Base-by-base conservation (phyloP, 139 green algal species). In the Mychonastes homosphaera region DNA sequence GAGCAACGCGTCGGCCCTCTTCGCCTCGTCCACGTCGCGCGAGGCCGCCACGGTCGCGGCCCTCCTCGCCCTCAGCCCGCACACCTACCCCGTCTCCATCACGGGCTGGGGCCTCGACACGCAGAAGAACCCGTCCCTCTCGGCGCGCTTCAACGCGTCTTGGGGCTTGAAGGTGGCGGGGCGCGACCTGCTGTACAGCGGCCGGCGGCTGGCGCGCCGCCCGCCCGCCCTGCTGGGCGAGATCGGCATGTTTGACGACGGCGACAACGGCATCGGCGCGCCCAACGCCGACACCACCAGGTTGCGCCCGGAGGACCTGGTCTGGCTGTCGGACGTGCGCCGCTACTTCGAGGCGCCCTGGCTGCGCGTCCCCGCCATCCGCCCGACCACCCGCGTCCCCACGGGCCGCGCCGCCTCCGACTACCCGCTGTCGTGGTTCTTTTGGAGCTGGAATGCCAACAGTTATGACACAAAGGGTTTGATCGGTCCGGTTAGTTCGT, bases 381-480 rank as follows among this genome's bases (percentile, higher is more conserved):
- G 60, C 60, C 50, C 1, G 38, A 21, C 27, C n/a, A n/a, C n/a
- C n/a, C n/a, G n/a, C n/a, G n/a, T n/a, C n/a, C n/a, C n/a, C n/a
- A n/a, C n/a, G n/a, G n/a, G n/a, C n/a, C n/a, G n/a, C n/a, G n/a
- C n/a, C n/a, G n/a, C n/a, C n/a, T n/a, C n/a, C n/a, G n/a, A n/a
- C n/a, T n/a, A n/a, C n/a, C n/a, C n/a, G n/a, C n/a, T n/a, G n/a
- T n/a, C n/a, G n/a, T 67, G 60, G 48, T 60, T 59, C 50, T 60
- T 19, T 27, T 60, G 48, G 60, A 49, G 43, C 13, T 60, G 48
- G 35, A 59, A 59, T 18, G 60, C 48, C 8, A 59, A 59, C 29
- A 50, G 39, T 26, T 35, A 49, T 38, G 60, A 67, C 49, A 67
- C 60, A 12, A 67, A 67, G 49, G 60, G 60, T 30, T 10, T 67